phyloP scores from a whole-genome alignment of 2,329 filamentous ascomycete genomes.

The Colletotrichum liaoningense region DNA sequence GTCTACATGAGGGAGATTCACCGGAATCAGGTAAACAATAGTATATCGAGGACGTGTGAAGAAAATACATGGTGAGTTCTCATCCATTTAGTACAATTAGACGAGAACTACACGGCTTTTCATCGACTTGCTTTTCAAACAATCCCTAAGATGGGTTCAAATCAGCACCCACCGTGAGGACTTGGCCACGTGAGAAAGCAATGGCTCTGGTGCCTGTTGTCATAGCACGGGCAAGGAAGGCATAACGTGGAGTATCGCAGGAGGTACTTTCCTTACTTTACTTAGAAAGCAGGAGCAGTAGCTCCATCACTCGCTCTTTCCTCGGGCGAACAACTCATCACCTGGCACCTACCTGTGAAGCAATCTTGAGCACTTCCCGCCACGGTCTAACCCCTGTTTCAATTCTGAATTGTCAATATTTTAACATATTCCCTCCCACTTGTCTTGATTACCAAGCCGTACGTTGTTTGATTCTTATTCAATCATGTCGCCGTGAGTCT shows the following conservation, averaged over 20 bases:
- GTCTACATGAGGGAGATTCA: too few species aligned
- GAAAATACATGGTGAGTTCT: neutral
- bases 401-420: neutral
- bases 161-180: neutral
- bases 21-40: neutral
- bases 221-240: neutral
- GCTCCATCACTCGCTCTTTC: neutral
- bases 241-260: neutral
- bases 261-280: too few species aligned
- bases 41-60: neutral
- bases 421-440: neutral
- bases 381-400: neutral
- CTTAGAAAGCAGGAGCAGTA: neutral
- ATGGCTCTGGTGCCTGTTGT: too few species aligned
- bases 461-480: neutral
- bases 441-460: neutral
- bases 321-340: neutral
- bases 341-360: neutral
- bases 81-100: neutral
- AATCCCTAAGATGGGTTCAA: neutral
- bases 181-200: too few species aligned
- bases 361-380: neutral
- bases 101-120: neutral
- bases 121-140: neutral
- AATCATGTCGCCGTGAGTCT: neutral